Evolutionary conservation across 768 basidiomycete species (phyloP), one percentile per base, ranked within the genome.

Genomic region (Cyclocybe aegerita): DNA sequence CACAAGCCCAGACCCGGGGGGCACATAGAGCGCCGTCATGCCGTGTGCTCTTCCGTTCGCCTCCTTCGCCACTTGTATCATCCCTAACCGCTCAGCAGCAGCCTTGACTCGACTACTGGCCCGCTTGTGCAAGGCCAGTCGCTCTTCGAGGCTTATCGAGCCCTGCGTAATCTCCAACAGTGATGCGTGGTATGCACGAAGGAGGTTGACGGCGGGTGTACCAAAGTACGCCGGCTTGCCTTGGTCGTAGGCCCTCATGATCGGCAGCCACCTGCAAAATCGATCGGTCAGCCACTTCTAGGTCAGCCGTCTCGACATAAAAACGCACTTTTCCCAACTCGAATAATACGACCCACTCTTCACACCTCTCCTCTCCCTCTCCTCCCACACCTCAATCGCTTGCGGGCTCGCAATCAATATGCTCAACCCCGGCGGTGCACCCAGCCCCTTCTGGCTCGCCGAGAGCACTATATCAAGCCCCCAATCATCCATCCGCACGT

Each of bases 401-500:
- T 77, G 78, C 58, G 80, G 78, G 63, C 86, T 89, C 4, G 83
- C 90, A 23, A 88, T 72, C 47, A 93, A 70, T 55, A 97, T 81
- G 60, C 87, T 87, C 29, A 97, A 76, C 41, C 93, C 93, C 9
- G 93, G 93, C 2, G 91, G 93, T 2, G 84, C 82, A 33, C 91
- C 86, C 16, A 97, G 80, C 39, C 93, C 93, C 67, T 93, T 93
- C 67, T 93, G 91, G 53, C 83, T 86, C 7, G 88, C 90, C 29
- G 85, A 78, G 36, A 90, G 50, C 14, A 95, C 84, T 37, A 92
- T 81, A 60, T 96, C 93, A 50, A 96, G 74, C 12, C 81, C 83
- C 93, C 93, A 96, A 4, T 77, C 82, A 55, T 96, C 93, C 80
- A 93, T 87, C 44, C 75, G 80, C 56, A 97, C 88, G 63, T 94